A percentile compares a stretch with the other conserved stretches of the same genome.
Evolutionary conservation across 495 filamentous ascomycete genomes (phyloP).

Genomic region (Chaetomium tenue): DNA sequence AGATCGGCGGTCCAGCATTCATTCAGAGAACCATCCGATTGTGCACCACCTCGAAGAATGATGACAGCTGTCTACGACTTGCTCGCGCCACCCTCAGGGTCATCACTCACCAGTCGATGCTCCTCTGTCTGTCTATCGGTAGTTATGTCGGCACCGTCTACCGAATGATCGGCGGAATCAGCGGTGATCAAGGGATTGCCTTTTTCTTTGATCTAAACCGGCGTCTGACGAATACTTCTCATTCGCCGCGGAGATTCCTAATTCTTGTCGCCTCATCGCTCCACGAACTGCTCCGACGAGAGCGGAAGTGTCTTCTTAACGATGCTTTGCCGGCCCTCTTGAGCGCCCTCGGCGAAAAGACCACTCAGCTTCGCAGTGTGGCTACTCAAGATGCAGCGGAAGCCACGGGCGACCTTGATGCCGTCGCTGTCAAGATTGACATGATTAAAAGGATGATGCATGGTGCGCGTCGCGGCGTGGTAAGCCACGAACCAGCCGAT

Average conservation of each 20-base stretch:
- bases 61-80: background rate
- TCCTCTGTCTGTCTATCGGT: conserved; percentile 19
- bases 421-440: background rate
- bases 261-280: conserved; percentile 1
- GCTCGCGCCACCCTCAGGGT: background rate
- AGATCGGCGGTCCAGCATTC: background rate
- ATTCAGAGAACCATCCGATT: background rate
- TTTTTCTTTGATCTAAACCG: background rate
- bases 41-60: background rate
- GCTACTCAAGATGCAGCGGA: background rate
- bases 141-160: conserved; percentile 17
- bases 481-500: background rate
- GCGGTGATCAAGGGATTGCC: conserved; percentile 12
- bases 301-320: conserved; percentile 17
- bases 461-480: background rate
- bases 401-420: background rate
- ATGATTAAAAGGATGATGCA: conserved; percentile 14
- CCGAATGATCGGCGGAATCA: conserved; percentile 14
- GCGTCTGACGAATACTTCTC: background rate
- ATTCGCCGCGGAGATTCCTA: background rate
- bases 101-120: conserved; percentile 17
- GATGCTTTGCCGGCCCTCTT: conserved; percentile 8
- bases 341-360: background rate
- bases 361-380: background rate
- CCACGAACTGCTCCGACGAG: conserved; percentile 16